Base-by-base conservation (phyloP, 306 rosid genomes). In the Phaseolus lunatus region DNA sequence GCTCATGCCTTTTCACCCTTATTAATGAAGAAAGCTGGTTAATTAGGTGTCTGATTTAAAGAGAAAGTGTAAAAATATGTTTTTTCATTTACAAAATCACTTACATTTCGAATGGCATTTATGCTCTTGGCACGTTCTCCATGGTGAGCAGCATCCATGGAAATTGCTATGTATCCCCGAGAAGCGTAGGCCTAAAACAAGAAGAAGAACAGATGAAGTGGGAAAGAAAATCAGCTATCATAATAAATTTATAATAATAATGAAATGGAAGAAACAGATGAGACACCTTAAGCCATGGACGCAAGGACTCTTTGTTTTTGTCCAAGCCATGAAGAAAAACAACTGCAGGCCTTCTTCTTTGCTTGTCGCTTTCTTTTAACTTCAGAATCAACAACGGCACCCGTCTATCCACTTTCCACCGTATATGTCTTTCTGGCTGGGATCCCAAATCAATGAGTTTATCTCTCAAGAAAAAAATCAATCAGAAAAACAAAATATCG, bases 161-260 rank as follows among this genome's bases (percentile, higher is more conserved):
- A 85, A 64, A 95, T 61, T 23, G 97, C 87, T 73, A 90, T 62
- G 73, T 89, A 95, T 71, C 97, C 97, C 75, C 97, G 87, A 9
- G 97, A 95, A 86, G 99, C 99, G 79, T 88, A 95, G 9, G 90
- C 90, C 99, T 95, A n/a, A n/a, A n/a, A n/a, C n/a, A n/a, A n/a
- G n/a, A n/a, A n/a, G n/a, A n/a, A n/a, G n/a, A n/a, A n/a, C n/a
- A n/a, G n/a, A n/a, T n/a, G n/a, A n/a, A n/a, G n/a, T n/a, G n/a
- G n/a, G n/a, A n/a, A n/a, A n/a, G n/a, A n/a, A n/a, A n/a, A n/a
- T n/a, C n/a, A n/a, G n/a, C n/a, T n/a, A n/a, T n/a, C n/a, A n/a
- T n/a, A n/a, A n/a, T n/a, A n/a, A n/a, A n/a, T n/a, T n/a, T n/a
- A n/a, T n/a, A n/a, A n/a, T n/a, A n/a, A n/a, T n/a, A n/a, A n/a